Conservation (phyloP, 1,139 yeast genomes). For the Blastobotrys niveus region DNA sequence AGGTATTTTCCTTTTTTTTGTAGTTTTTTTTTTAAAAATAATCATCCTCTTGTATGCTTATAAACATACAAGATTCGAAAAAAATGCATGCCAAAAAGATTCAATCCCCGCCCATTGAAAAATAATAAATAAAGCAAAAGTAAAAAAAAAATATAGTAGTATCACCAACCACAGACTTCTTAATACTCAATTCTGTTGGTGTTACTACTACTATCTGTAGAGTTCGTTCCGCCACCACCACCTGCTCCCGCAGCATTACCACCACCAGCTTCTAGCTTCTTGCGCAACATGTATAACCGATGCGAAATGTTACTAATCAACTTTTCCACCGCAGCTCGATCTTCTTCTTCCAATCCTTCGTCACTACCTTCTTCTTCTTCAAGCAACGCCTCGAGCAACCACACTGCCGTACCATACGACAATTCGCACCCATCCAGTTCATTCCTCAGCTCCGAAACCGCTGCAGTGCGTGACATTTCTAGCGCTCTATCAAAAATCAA, state of each 20-base stretch:
- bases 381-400: constrained; percentile 88
- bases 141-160: no score
- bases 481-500: constrained; percentile 86
- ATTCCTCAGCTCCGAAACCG: constrained; percentile 61
- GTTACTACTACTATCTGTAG: neutral
- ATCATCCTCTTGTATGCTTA: no score
- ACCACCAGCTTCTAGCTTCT: constrained; percentile 19
- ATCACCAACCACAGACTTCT: no score
- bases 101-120: no score
- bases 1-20: no score
- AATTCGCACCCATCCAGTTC: constrained; percentile 77
- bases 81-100: no score
- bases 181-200: no score
- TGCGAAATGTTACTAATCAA: constrained; percentile 36
- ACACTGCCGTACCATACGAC: constrained; percentile 83
- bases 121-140: no score
- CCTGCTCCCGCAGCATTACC: neutral
- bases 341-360: constrained; percentile 58
- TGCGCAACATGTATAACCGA: constrained; percentile 28
- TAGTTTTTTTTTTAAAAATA: no score
- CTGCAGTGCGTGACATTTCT: constrained; percentile 88
- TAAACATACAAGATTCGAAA: no score
- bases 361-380: constrained; percentile 35
- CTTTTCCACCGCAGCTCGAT: constrained; percentile 66
- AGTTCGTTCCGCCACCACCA: no score